A percentile compares a stretch with the other conserved stretches of the same genome.
Conservation (phyloP, 2,329 filamentous ascomycete genomes). For the Cladorrhinum sp. region DNA sequence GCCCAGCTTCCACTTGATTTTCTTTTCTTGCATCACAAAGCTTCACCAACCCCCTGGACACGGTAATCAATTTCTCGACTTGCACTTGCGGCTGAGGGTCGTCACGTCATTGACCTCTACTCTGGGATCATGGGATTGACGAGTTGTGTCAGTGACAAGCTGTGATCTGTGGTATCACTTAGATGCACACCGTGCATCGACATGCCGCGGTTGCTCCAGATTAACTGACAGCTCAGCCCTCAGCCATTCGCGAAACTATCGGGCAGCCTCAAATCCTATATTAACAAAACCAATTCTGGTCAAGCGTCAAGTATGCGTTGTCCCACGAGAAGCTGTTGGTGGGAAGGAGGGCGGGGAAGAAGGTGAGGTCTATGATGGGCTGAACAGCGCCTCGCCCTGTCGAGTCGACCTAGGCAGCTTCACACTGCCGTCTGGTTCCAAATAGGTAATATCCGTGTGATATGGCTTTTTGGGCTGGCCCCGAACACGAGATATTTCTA, state of each 20-base stretch:
- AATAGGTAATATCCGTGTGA: not conserved
- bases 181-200: not conserved
- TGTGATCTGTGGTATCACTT: not conserved
- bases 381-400: not conserved
- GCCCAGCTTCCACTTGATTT: not conserved
- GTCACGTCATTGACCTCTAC: conserved; percentile 1
- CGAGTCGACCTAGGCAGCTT: not conserved
- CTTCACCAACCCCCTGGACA: not conserved
- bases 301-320: not conserved
- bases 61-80: not conserved
- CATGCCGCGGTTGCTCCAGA: not conserved
- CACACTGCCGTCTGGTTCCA: not conserved
- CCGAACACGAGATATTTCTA: not conserved
- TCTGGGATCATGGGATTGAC: not conserved
- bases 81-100: conserved; percentile 3
- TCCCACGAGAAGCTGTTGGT: not conserved
- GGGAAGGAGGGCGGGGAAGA: not conserved
- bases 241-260: not conserved
- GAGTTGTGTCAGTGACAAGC: not conserved
- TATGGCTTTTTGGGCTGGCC: not conserved
- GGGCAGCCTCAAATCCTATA: not conserved
- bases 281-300: not conserved
- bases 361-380: not conserved
- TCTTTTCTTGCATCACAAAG: not conserved
- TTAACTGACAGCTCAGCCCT: not conserved